phyloP scores from a whole-genome alignment of 2,329 filamentous ascomycete species.

The Aurifilum marmelostoma region DNA sequence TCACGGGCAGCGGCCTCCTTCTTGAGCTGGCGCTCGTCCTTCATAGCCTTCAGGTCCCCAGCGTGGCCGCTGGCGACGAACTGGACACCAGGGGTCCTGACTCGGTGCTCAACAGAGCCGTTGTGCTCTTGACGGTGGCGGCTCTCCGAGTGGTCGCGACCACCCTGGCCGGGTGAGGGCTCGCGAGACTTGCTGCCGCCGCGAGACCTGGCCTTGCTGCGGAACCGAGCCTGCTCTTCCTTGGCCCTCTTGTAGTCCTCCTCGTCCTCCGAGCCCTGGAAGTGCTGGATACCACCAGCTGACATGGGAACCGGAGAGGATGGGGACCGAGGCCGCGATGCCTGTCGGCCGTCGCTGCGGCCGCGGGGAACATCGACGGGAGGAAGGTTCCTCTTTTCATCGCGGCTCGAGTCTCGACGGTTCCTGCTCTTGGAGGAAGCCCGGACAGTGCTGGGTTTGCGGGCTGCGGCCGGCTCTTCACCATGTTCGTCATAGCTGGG shows the following conservation, averaged over 20 bases:
- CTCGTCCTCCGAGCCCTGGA: conserved; percentile 67
- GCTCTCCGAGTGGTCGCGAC: conserved; percentile 35
- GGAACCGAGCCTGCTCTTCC: conserved; percentile 58
- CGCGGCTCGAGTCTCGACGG: conserved; percentile 53
- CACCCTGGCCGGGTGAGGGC: conserved; percentile 34
- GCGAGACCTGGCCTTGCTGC: conserved; percentile 48
- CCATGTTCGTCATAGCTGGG: conserved; percentile 39
- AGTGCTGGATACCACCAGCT: conserved; percentile 53
- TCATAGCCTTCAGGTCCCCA: conserved; percentile 59
- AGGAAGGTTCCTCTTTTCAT: conserved; percentile 46
- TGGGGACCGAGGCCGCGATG: conserved; percentile 69
- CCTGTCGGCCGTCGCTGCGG: conserved; percentile 63
- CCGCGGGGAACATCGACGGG: conserved; percentile 58
- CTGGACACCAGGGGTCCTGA: conserved; percentile 42
- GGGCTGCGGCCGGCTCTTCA: conserved; percentile 48
- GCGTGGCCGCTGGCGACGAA: conserved; percentile 49
- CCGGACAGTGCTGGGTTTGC: conserved; percentile 44
- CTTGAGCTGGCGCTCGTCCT: conserved; percentile 65
- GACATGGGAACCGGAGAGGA: conserved; percentile 81
- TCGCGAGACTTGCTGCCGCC: conserved; percentile 30
- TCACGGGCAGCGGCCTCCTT: conserved; percentile 81
- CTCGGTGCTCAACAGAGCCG: conserved; percentile 36
- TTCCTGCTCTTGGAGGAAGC: conserved; percentile 37
- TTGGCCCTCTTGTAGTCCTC: conserved; percentile 59
- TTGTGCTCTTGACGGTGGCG: conserved; percentile 36